phyloP scores from a whole-genome alignment of 768 basidiomycete species.

The Lactarius deliciosus region DNA sequence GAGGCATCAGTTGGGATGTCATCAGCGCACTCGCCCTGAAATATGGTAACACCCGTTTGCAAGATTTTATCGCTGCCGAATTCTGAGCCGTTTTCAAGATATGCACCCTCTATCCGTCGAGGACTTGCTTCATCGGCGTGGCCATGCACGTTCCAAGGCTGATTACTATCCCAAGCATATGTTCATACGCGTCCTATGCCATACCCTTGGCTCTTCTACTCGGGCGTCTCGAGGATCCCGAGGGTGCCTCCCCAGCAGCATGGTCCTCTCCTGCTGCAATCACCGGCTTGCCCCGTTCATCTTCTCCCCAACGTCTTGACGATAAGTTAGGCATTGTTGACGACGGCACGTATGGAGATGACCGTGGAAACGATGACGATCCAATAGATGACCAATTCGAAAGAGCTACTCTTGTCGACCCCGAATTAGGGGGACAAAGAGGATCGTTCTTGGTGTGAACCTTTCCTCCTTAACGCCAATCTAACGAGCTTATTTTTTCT shows the following conservation, averaged over 20 bases:
- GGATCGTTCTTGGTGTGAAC: constrained; percentile 18
- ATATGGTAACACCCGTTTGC: constrained; percentile 47
- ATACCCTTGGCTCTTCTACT: constrained; percentile 44
- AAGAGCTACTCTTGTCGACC: constrained; percentile 30
- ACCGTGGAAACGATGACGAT: constrained; percentile 31
- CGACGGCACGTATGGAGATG: constrained; percentile 32
- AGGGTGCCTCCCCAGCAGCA: background rate
- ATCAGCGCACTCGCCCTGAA: constrained; percentile 64
- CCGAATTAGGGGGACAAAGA: constrained; percentile 29
- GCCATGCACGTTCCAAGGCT: constrained; percentile 57
- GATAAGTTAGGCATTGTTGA: constrained; percentile 26
- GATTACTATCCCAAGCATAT: constrained; percentile 72
- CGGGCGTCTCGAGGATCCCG: background rate
- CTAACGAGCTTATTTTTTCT: background rate
- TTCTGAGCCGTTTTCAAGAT: constrained; percentile 38
- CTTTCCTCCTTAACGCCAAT: background rate
- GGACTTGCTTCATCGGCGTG: constrained; percentile 58
- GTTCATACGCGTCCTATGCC: constrained; percentile 67
- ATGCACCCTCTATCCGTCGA: constrained; percentile 72
- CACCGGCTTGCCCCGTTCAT: constrained; percentile 38
- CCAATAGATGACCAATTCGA: constrained; percentile 1
- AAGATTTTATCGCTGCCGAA: background rate
- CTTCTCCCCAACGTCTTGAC: constrained; percentile 35
- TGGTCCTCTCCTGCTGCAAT: constrained; percentile 27
- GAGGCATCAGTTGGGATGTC: constrained; percentile 69